A percentile compares a stretch with the other conserved stretches of the same genome.
Evolutionary conservation across 352 stramenopile genomes (phyloP).

Genomic region (Phytopythium helicoides): DNA sequence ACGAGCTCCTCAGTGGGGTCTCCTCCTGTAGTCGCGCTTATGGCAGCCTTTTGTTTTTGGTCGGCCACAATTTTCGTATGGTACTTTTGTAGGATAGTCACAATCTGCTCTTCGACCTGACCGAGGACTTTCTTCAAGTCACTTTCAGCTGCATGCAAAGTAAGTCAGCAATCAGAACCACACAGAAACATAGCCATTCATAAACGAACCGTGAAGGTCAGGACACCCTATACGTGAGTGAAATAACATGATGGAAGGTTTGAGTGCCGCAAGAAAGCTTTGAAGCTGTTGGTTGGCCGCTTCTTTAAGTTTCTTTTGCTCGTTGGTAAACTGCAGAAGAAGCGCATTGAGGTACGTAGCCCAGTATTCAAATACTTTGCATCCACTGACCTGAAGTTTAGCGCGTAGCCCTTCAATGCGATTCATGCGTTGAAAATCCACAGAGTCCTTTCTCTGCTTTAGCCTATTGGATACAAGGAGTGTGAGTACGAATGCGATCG

Average conservation of each 20-base stretch:
- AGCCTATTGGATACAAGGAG: slow-evolving; percentile 29
- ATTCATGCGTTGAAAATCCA: slow-evolving; percentile 76
- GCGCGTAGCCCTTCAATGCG: slow-evolving; percentile 67
- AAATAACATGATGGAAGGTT: slow-evolving; percentile 55
- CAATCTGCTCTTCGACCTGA: slow-evolving; percentile 76
- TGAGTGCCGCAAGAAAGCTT: slow-evolving; percentile 56
- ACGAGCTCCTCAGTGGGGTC: neutral
- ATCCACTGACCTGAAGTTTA: slow-evolving; percentile 43
- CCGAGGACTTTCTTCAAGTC: slow-evolving; percentile 75
- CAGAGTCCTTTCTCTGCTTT: slow-evolving; percentile 80
- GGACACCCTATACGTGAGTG: slow-evolving; percentile 73
- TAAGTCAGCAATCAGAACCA: slow-evolving; percentile 54
- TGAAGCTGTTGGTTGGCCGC: slow-evolving; percentile 70
- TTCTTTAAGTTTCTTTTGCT: slow-evolving; percentile 78
- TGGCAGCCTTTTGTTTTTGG: slow-evolving; percentile 23
- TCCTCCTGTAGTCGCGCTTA: slow-evolving; percentile 1
- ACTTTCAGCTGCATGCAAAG: slow-evolving; percentile 45
- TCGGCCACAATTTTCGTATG: slow-evolving; percentile 55
- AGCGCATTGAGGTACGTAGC: no score
- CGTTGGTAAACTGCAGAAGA: slow-evolving; percentile 33
- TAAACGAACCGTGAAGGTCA: slow-evolving; percentile 55
- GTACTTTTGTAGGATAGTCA: slow-evolving; percentile 61
- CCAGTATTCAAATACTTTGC: no score
- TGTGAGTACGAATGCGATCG: neutral
- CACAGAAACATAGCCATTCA: no score